Percentiles rank a stretch among this genome's conserved stretches.
These are phyloP conservation scores for Yarrowia porcina DNA, from an alignment of 805 yeast species.

Conservation along the genomic window DNA sequence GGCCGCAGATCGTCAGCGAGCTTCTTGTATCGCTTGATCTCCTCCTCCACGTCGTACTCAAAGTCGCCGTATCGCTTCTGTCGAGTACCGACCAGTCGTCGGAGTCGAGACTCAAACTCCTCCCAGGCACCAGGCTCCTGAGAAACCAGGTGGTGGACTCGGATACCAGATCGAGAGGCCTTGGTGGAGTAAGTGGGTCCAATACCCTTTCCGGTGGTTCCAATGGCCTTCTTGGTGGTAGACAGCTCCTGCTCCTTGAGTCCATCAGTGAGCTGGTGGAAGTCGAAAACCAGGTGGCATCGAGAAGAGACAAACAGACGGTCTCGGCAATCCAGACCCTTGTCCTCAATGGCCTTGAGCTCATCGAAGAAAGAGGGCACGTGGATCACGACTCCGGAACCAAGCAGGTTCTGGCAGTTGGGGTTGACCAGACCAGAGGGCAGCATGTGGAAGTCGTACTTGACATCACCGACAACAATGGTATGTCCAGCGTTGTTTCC, in stretches of 20 bases:
- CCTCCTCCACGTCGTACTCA: conserved; percentile 79
- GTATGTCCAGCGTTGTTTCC: conserved; percentile 99
- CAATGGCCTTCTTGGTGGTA: conserved; percentile 77
- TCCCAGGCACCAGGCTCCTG: conserved; percentile 91
- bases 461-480: conserved; percentile 81
- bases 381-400: conserved; percentile 95
- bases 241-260: conserved; percentile 89
- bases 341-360: conserved; percentile 70
- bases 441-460: conserved; percentile 97
- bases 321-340: conserved; percentile 71
- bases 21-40: conserved; percentile 70
- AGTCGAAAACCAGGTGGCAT: conserved; percentile 95
- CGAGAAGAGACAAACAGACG: conserved; percentile 86
- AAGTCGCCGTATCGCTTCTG: conserved; percentile 89
- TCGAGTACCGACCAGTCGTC: conserved; percentile 75
- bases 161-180: conserved; percentile 92
- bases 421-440: conserved; percentile 98
- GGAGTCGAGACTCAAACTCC: conserved; percentile 75
- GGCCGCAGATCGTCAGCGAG: conserved; percentile 76
- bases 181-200: conserved; percentile 98
- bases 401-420: conserved; percentile 82
- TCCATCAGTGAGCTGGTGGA: conserved; percentile 96
- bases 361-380: conserved; percentile 90
- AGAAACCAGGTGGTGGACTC: conserved; percentile 92
- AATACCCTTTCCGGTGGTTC: conserved; percentile 98